Conservation (phyloP, 202 grass and related monocot species). For the Elaeis oleifera region DNA sequence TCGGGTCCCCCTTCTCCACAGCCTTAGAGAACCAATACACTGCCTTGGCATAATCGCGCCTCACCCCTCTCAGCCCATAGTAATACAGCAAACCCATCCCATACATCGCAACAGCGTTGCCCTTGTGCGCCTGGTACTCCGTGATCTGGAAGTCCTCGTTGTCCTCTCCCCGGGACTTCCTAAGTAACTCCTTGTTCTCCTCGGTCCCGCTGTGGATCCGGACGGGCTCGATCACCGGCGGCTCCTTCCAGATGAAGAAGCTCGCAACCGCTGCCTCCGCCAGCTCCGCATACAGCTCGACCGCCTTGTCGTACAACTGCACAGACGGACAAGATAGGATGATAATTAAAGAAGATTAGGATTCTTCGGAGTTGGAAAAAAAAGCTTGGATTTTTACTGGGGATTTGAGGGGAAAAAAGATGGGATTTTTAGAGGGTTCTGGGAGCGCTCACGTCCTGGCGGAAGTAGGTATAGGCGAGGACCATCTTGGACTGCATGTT, state of each 20-base stretch:
- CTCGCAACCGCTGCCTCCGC: constrained; percentile 82
- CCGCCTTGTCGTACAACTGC: constrained; percentile 96
- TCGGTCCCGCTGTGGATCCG: constrained; percentile 87
- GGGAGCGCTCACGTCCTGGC: constrained; percentile 49
- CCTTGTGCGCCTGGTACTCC: constrained; percentile 83
- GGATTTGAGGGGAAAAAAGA: too few relatives aligned
- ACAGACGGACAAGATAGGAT: background rate
- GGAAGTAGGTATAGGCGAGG: constrained; percentile 83
- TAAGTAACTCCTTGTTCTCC: constrained; percentile 83
- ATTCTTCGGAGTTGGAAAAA: background rate
- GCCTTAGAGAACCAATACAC: constrained; percentile 83
- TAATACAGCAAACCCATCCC: constrained; percentile 90
- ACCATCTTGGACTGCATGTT: constrained; percentile 95
- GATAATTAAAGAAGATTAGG: background rate
- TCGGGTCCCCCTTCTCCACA: constrained; percentile 69
- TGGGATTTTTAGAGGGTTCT: too few relatives aligned
- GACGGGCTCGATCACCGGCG: constrained; percentile 66
- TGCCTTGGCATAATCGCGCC: constrained; percentile 68
- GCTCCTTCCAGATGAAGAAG: constrained; percentile 86
- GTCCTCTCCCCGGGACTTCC: constrained; percentile 82
- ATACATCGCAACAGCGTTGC: constrained; percentile 71
- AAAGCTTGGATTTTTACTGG: too few relatives aligned
- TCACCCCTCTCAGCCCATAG: constrained; percentile 80
- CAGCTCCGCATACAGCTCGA: constrained; percentile 80
- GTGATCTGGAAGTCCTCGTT: constrained; percentile 95